Base-by-base conservation (phyloP, 2,329 filamentous ascomycete species). In the Alternaria atra region DNA sequence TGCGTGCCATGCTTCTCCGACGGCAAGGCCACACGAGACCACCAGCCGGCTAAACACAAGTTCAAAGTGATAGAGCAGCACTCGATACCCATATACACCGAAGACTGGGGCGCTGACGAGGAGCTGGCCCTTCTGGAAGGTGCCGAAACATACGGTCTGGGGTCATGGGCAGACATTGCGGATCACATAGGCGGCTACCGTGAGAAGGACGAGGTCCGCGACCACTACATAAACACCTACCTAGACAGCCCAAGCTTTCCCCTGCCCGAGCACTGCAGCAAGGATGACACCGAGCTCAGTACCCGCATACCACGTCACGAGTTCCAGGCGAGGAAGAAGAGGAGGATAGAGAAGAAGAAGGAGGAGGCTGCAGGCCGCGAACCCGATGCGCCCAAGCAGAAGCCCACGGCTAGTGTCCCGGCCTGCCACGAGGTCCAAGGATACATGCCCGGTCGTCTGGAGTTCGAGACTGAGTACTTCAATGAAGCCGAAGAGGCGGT, bases 401-500 rank as follows among this genome's bases (percentile, higher is more conserved):
- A 98, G 75, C 95, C 95, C 0, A 98, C 94, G 0, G 94, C 94
- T 8, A 97, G 92, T 82, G 93, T 97, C 3, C 95, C 95, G 0
- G 91, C 93, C 34, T 99, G 95, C 78, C 95, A 99, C 82, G 95
- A 99, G 80, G 95, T 99, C 37, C 93, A 97, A 79, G 95, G 95
- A 3, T 99, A 97, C 78, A 99, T 99, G 95, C 95, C 95, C 3
- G 95, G 95, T 44, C 93, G 95, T 40, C 81, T 99, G 66, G 95
- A 99, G 74, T 99, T 99, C 66, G 95, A 99, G 83, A 97, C 92
- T 0, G 95, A 99, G 73, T 95, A 97, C 76, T 92, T 94, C 73
- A 99, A 99, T 73, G 95, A 99, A 73, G 95, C 95, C 1, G 95
- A 99, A 81, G 96, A 98, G 80, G 94, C 94, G 0, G 95, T 99